These are phyloP conservation scores for Verticillium isaacii DNA, from an alignment of 2,329 filamentous ascomycete species.

Conservation along the genomic window DNA sequence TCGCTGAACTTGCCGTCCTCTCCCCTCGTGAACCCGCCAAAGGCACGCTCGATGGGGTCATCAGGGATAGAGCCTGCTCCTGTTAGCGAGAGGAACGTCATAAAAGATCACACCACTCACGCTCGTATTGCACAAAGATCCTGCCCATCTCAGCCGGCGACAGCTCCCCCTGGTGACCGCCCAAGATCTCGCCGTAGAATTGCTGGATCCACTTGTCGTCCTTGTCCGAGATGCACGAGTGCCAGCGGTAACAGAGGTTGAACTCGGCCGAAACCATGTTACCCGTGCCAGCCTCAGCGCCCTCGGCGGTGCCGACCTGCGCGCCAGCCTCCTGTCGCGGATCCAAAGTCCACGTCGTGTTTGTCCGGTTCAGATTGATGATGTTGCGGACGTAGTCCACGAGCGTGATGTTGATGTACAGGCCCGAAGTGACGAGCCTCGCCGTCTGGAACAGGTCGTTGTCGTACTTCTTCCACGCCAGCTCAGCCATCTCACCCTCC, in stretches of 20 bases:
- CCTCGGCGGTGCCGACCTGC: slow-evolving; percentile 44
- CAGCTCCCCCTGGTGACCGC: slow-evolving; percentile 49
- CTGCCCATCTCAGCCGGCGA: slow-evolving; percentile 55
- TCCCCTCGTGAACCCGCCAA: slow-evolving; percentile 61
- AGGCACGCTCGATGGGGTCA: slow-evolving; percentile 66
- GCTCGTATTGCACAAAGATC: slow-evolving; percentile 59
- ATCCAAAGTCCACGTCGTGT: slow-evolving; percentile 66
- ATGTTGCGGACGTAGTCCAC: slow-evolving; percentile 77
- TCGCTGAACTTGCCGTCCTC: slow-evolving; percentile 67
- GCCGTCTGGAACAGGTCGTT: slow-evolving; percentile 77
- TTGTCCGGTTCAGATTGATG: slow-evolving; percentile 64
- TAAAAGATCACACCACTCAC: neutral
- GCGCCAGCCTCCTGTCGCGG: slow-evolving; percentile 65
- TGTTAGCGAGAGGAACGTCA: neutral
- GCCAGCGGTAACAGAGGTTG: slow-evolving; percentile 85
- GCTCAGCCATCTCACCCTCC: slow-evolving; percentile 40
- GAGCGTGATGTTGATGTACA: slow-evolving; percentile 76
- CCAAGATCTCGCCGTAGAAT: slow-evolving; percentile 58
- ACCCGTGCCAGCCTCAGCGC: slow-evolving; percentile 66
- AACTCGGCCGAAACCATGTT: slow-evolving; percentile 86
- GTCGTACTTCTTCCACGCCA: slow-evolving; percentile 64
- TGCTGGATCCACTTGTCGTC: slow-evolving; percentile 79
- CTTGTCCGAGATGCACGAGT: slow-evolving; percentile 68
- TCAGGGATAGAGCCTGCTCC: slow-evolving; percentile 41
- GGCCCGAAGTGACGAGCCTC: slow-evolving; percentile 65